Percentiles rank a stretch among this genome's conserved stretches.
Evolutionary conservation across 768 basidiomycete genomes (phyloP).

Genomic region (Mycena epipterygia): DNA sequence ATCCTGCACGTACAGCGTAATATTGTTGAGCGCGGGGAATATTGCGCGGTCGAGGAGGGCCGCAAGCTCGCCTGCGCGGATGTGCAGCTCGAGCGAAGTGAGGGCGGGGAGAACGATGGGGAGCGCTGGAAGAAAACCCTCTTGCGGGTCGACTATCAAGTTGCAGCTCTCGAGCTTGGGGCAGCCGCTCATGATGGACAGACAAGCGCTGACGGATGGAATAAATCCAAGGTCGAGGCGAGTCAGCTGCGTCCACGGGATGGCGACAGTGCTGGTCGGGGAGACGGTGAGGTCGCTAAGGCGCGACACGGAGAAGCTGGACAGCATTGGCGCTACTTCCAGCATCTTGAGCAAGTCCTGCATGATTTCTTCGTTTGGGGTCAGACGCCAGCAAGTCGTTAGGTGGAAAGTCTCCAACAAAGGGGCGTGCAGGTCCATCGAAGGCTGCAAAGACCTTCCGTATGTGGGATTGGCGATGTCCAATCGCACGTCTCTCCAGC

Average conservation of each 20-base stretch:
- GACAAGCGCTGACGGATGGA: conserved; percentile 37
- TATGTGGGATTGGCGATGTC: conserved; percentile 49
- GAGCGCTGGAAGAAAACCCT: conserved; percentile 39
- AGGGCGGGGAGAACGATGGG: conserved; percentile 43
- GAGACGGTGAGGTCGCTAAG: conserved; percentile 46
- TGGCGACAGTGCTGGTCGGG: conserved; percentile 39
- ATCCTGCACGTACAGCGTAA: conserved; percentile 46
- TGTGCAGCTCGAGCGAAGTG: conserved; percentile 46
- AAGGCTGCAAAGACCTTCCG: conserved; percentile 38
- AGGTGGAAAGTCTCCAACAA: conserved; percentile 48
- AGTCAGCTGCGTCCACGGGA: conserved; percentile 51
- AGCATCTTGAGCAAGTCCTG: conserved; percentile 49
- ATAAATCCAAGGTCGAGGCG: conserved; percentile 38
- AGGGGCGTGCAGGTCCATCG: conserved; percentile 42
- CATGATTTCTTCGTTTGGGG: conserved; percentile 45
- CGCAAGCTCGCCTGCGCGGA: conserved; percentile 45
- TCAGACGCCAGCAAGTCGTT: conserved; percentile 41
- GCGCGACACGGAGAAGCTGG: conserved; percentile 46
- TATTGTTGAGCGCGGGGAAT: conserved; percentile 43
- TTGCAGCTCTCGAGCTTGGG: conserved; percentile 43
- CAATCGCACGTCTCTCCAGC: conserved; percentile 49
- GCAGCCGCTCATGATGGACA: conserved; percentile 47
- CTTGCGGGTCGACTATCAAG: conserved; percentile 45
- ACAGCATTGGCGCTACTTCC: conserved; percentile 45
- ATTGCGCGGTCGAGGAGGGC: conserved; percentile 46